A percentile compares a stretch with the other conserved stretches of the same genome.
Conservation (phyloP, 768 basidiomycete genomes). For the Trametes gibbosa region DNA sequence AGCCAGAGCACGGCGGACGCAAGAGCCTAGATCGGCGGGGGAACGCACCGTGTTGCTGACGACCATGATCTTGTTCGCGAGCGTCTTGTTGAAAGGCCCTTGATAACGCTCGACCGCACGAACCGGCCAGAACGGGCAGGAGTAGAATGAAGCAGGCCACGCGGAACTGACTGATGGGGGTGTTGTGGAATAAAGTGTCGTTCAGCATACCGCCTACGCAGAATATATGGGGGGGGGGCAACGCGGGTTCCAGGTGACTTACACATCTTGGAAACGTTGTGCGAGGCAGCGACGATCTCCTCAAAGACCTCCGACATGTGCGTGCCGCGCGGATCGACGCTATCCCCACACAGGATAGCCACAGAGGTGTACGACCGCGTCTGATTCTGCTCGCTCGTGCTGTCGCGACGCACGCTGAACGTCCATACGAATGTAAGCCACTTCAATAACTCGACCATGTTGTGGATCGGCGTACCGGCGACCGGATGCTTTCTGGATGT, state of each 20-base stretch:
- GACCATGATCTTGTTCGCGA: slow-evolving; percentile 17
- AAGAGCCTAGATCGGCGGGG: no score
- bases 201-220: not conserved
- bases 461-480: not conserved
- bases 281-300: not conserved
- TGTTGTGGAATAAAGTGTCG: no score
- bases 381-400: not conserved
- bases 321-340: slow-evolving; percentile 1
- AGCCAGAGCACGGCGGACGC: no score
- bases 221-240: not conserved
- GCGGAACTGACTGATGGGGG: not conserved
- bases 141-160: not conserved
- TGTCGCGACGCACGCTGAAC: not conserved
- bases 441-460: not conserved
- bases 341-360: slow-evolving; percentile 12
- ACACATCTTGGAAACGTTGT: slow-evolving; percentile 6
- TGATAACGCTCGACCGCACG: slow-evolving; percentile 22
- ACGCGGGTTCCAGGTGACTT: no score
- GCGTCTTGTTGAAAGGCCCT: slow-evolving; percentile 22
- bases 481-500: not conserved
- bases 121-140: slow-evolving; percentile 16
- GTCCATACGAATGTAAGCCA: not conserved
- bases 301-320: slow-evolving; percentile 8
- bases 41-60: slow-evolving; percentile 17
- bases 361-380: not conserved